These are phyloP conservation scores for Ilyonectria robusta DNA, from an alignment of 2,329 filamentous ascomycete species.

Conservation along the genomic window DNA sequence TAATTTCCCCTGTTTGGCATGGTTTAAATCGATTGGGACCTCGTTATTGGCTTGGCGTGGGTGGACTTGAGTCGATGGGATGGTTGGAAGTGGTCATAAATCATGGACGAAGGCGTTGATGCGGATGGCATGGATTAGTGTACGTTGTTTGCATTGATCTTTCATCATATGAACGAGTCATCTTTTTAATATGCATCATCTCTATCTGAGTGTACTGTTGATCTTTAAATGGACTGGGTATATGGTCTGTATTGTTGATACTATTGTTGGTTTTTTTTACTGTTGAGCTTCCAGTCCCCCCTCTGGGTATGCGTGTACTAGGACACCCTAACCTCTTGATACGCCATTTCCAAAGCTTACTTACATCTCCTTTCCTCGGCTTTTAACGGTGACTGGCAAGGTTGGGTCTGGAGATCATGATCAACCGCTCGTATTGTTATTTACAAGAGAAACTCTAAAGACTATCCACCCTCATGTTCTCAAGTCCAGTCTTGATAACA, in stretches of 20 bases:
- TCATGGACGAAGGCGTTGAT: background rate
- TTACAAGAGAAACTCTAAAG: slow-evolving; percentile 2
- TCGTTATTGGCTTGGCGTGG: background rate
- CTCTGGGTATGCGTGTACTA: no score
- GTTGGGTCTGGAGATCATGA: background rate
- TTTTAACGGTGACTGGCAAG: background rate
- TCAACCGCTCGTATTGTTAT: background rate
- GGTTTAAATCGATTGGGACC: background rate
- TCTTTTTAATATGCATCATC: no score
- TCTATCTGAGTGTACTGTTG: no score
- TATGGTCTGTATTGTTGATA: no score
- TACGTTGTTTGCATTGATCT: background rate
- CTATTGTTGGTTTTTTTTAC: no score
- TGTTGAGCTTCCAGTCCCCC: no score
- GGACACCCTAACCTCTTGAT: no score
- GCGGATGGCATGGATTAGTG: background rate
- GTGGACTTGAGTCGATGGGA: background rate
- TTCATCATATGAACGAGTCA: background rate
- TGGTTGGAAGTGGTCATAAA: background rate
- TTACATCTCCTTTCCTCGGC: background rate
- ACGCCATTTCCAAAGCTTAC: no score
- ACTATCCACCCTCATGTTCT: slow-evolving; percentile 24
- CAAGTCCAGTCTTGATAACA: slow-evolving; percentile 21
- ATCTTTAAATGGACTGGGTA: no score
- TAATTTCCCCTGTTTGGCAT: background rate